Base-by-base conservation (phyloP, 1,139 yeast genomes). In the Hyphopichia burtonii region DNA sequence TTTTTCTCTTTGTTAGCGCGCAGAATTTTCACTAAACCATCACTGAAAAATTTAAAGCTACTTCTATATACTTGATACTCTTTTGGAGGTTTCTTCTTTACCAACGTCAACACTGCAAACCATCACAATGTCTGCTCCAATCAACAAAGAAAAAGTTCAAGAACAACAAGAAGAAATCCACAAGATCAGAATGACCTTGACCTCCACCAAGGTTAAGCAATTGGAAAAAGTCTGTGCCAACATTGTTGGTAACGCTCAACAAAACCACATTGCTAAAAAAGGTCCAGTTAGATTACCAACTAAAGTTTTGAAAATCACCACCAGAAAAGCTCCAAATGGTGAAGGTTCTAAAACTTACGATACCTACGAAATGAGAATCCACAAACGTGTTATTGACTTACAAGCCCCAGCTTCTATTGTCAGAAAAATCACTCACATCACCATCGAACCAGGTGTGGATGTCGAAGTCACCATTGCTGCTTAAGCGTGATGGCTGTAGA, bases 321-420 rank as follows among this genome's bases (percentile, higher is more conserved):
- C 99, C 87, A 91, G 99, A 88, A 94, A 94, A 90, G 86, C 99
- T 71, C 99, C 99, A 68, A 94, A 94, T 77, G 99, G 99, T 91
- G 98, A 94, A 83, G 99, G 99, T 91, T 93, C 99, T 66, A 93
- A 94, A 91, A 94, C 99, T 66, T 94, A 97, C 97, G 99, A 94
- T 75, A 80, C 95, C 66, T 94, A 84, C 76, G 99, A 94, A 83
- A 88, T 94, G 96, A 90, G 98, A 86, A 90, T 94, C 82, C 99
- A 94, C 96, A 94, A 94, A 94, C 91, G 99, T 80, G 86, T 89
- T 75, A 89, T 93, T 68, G 97, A 93, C 82, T 83, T 94, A 76
- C 94, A 88, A 80, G 96, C 99, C 60, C 96, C 97, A 74, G 89
- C 96, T 68, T 79, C 82, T 58, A 76, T 85, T 61, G 96, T 94